A percentile compares a stretch with the other conserved stretches of the same genome.
phyloP scores from a whole-genome alignment of 495 filamentous ascomycete genomes.

The Beverwykella pulmonaria region DNA sequence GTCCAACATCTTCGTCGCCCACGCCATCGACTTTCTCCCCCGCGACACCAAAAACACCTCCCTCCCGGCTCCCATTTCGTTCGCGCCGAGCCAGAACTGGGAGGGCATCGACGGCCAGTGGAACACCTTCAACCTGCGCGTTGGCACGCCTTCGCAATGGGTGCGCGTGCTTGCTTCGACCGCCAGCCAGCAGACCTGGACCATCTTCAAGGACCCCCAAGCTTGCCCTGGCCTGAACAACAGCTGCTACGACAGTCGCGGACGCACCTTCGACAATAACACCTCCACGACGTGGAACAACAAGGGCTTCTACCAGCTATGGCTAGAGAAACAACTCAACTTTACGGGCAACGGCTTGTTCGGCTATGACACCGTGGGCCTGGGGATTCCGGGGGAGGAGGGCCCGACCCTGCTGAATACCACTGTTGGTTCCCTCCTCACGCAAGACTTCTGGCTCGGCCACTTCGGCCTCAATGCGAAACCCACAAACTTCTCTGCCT shows the following conservation, averaged over 20 bases:
- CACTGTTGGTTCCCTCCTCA: conserved; percentile 52
- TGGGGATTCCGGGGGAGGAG: conserved; percentile 48
- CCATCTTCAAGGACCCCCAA: conserved; percentile 42
- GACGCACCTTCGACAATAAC: conserved; percentile 33
- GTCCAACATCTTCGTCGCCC: too few species aligned
- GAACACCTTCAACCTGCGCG: conserved; percentile 54
- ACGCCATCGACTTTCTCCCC: conserved; percentile 17
- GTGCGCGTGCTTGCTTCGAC: conserved; percentile 54
- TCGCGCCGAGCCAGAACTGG: conserved; percentile 48
- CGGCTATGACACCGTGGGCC: conserved; percentile 56
- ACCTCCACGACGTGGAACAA: conserved; percentile 37
- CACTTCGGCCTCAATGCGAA: conserved; percentile 59
- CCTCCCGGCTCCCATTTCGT: conserved; percentile 40
- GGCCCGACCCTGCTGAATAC: conserved; percentile 53
- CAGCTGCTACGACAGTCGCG: conserved; percentile 32
- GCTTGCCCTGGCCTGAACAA: conserved; percentile 30
- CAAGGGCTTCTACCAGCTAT: conserved; percentile 40
- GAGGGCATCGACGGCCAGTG: conserved; percentile 59
- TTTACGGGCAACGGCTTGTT: conserved; percentile 50
- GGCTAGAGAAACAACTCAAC: conserved; percentile 43
- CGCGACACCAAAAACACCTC: conserved; percentile 7
- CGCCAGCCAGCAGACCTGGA: conserved; percentile 50
- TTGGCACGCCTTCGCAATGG: conserved; percentile 55
- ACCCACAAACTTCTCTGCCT: conserved; percentile 53
- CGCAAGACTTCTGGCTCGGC: conserved; percentile 56